Evolutionary conservation across 1,284 basidiomycete genomes (phyloP).

Genomic region (Boletus mariae): DNA sequence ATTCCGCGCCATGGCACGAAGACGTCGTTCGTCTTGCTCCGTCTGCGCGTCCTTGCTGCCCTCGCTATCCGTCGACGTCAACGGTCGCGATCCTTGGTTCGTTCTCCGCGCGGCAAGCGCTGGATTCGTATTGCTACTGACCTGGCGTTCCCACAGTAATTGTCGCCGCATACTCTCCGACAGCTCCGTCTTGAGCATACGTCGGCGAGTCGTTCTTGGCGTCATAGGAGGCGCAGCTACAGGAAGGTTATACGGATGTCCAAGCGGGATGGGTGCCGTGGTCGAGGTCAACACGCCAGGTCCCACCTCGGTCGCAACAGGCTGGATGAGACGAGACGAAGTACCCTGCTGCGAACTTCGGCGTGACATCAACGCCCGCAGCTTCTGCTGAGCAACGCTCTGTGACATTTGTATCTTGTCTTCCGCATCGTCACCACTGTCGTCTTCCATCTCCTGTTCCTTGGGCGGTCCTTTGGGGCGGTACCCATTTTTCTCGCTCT

Average conservation of each 20-base stretch:
- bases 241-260: constrained; percentile 73
- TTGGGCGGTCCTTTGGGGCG: constrained; percentile 62
- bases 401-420: constrained; percentile 52
- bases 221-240: constrained; percentile 69
- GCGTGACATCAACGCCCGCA: constrained; percentile 50
- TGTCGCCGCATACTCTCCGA: constrained; percentile 82
- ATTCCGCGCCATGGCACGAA: constrained; percentile 52
- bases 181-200: constrained; percentile 83
- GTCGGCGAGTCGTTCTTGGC: constrained; percentile 78
- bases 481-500: constrained; percentile 40
- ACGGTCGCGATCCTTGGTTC: constrained; percentile 38
- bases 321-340: constrained; percentile 17
- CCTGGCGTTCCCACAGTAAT: constrained; percentile 80
- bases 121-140: constrained; percentile 51
- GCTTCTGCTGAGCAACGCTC: constrained; percentile 59
- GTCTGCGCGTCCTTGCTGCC: constrained; percentile 14
- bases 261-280: constrained; percentile 54
- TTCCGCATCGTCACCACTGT: constrained; percentile 52
- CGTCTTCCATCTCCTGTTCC: constrained; percentile 67
- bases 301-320: constrained; percentile 12
- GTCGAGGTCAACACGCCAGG: constrained; percentile 14
- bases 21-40: constrained; percentile 36
- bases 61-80: constrained; percentile 35
- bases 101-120: constrained; percentile 37
- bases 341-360: constrained; percentile 29